Evolutionary conservation across 2,329 filamentous ascomycete species (phyloP).

Genomic region (Chaetothyriales sp.): DNA sequence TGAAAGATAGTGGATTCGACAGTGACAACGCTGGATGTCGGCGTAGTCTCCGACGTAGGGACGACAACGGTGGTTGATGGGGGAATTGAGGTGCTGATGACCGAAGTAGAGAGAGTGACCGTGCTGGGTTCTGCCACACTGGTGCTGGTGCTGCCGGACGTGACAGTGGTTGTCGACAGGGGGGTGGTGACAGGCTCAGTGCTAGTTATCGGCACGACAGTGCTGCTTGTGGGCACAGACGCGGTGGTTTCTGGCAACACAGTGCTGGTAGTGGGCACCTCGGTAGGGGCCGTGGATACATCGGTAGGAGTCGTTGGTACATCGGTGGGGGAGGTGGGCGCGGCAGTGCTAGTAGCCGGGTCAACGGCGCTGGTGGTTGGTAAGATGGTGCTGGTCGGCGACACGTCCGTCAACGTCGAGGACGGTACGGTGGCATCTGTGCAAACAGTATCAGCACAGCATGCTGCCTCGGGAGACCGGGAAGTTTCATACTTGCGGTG

Average conservation of each 20-base stretch:
- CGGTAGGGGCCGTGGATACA: not conserved
- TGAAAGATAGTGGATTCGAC: slow-evolving; percentile 14
- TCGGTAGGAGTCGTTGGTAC: not conserved
- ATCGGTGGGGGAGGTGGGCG: not conserved
- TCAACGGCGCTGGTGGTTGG: too few species aligned
- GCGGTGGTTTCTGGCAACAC: not conserved
- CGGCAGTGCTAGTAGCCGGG: not conserved
- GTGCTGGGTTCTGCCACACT: slow-evolving; percentile 5
- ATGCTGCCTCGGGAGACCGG: not conserved
- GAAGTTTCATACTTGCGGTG: not conserved
- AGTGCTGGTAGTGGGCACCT: slow-evolving; percentile 1
- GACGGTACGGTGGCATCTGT: not conserved
- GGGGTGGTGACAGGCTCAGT: slow-evolving; percentile 13
- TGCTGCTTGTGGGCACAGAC: slow-evolving; percentile 10
- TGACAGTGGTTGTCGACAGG: slow-evolving; percentile 1
- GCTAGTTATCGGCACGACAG: slow-evolving; percentile 14
- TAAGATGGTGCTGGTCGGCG: too few species aligned
- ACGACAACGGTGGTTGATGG: slow-evolving; percentile 11
- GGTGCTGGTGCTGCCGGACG: slow-evolving; percentile 1
- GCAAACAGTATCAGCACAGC: not conserved
- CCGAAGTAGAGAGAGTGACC: slow-evolving; percentile 14
- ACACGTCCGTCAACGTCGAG: not conserved
- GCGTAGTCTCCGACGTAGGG: slow-evolving; percentile 3
- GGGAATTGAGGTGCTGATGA: slow-evolving; percentile 14
- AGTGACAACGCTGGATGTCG: slow-evolving; percentile 13